These are phyloP conservation scores for Didymella sp. DNA, from an alignment of 2,329 filamentous ascomycete species.

Conservation along the genomic window DNA sequence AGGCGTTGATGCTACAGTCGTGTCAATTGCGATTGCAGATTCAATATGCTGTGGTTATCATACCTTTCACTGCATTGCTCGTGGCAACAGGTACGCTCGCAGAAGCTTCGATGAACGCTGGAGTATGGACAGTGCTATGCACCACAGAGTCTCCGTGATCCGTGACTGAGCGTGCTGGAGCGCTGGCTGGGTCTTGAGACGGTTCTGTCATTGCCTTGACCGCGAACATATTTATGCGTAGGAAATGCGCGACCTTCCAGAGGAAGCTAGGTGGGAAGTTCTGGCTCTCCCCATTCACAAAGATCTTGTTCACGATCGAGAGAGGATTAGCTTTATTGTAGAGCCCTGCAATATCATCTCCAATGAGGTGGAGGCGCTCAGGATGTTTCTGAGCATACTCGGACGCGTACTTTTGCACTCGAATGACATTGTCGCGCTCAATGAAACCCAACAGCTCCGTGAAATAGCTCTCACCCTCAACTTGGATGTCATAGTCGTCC, in stretches of 20 bases:
- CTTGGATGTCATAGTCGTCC: conserved; percentile 44
- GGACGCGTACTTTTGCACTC: conserved; percentile 28
- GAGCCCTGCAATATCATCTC: conserved; percentile 22
- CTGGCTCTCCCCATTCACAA: conserved; percentile 32
- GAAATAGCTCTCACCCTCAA: conserved; percentile 39
- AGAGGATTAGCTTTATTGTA: conserved; percentile 30
- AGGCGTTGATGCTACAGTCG: conserved; percentile 14
- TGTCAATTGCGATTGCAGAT: conserved; percentile 16
- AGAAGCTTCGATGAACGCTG: not conserved
- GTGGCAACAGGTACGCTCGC: not conserved
- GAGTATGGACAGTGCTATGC: not conserved
- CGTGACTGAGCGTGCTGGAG: not conserved
- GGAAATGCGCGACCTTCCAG: conserved; percentile 36
- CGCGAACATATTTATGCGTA: conserved; percentile 29
- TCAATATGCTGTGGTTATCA: conserved; percentile 14
- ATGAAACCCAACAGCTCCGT: conserved; percentile 40
- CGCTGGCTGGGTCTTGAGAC: not conserved
- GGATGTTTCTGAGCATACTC: conserved; percentile 33
- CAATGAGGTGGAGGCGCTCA: conserved; percentile 30
- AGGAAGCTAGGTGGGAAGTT: conserved; percentile 39
- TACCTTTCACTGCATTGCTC: conserved; percentile 10
- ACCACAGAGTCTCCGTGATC: not conserved
- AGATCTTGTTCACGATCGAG: conserved; percentile 40
- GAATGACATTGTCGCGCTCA: conserved; percentile 29
- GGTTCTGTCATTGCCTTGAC: not conserved